Evolutionary conservation across 441 rosid genomes (phyloP).

Genomic region (Lepidium campestre): DNA sequence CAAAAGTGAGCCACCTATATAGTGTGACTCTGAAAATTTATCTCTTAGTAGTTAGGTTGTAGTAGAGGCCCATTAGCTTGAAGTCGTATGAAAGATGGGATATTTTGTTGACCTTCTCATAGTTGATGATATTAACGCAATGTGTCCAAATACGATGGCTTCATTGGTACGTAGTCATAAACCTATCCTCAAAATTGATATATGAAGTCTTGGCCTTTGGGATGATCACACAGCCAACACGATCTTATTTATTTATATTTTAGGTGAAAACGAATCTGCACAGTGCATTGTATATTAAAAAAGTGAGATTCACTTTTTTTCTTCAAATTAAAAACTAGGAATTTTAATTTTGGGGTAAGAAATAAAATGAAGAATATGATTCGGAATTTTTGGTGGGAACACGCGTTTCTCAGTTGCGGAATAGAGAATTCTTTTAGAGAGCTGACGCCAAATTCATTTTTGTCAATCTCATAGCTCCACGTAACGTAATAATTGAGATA

Average conservation of each 20-base stretch:
- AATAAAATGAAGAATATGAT: conserved; percentile 21
- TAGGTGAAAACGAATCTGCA: conserved; percentile 11
- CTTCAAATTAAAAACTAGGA: background rate
- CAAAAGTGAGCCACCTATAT: no score
- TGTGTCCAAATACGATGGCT: no score
- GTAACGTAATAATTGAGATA: background rate
- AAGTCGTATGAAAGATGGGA: no score
- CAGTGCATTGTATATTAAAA: background rate
- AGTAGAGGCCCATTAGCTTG: no score
- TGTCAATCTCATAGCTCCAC: conserved; percentile 11
- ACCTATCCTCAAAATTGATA: no score
- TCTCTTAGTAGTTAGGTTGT: no score
- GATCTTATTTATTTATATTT: background rate
- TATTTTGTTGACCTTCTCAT: no score
- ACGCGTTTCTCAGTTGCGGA: conserved; percentile 4
- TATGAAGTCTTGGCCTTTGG: conserved; percentile 8
- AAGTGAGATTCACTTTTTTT: background rate
- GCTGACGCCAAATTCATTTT: conserved; percentile 12
- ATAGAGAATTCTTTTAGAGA: background rate
- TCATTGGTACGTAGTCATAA: no score
- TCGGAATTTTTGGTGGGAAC: conserved; percentile 23
- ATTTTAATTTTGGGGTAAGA: background rate
- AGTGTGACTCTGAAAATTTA: no score
- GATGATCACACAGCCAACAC: background rate
- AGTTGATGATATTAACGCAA: no score